phyloP scores from a whole-genome alignment of 345 rosid species.

The Erucastrum elatum region DNA sequence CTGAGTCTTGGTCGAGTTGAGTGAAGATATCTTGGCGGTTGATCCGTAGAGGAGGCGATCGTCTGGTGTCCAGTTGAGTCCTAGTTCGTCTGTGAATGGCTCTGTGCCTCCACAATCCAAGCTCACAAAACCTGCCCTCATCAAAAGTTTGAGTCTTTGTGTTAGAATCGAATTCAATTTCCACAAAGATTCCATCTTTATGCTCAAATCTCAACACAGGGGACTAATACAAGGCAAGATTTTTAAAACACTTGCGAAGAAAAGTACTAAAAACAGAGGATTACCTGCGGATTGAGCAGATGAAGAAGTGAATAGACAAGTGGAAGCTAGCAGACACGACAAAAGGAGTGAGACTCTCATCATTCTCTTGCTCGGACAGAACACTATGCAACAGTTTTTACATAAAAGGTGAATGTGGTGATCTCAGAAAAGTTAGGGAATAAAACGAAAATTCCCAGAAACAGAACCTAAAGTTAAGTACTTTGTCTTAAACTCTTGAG shows the following conservation, averaged over 20 bases:
- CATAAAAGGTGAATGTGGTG: slow-evolving; percentile 23
- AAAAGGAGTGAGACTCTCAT: slow-evolving; percentile 45
- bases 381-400: slow-evolving; percentile 28
- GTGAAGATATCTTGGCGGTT: slow-evolving; percentile 54
- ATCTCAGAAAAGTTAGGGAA: slow-evolving; percentile 6
- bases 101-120: slow-evolving; percentile 84
- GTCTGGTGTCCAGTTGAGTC: slow-evolving; percentile 82
- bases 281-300: slow-evolving; percentile 71
- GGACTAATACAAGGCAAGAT: background rate
- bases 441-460: slow-evolving; percentile 25
- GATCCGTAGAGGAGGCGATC: slow-evolving; percentile 63
- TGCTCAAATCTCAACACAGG: background rate
- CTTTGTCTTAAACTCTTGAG: background rate
- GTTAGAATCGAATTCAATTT: background rate
- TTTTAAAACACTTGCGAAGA: background rate
- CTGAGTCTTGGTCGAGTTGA: slow-evolving; percentile 69
- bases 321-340: slow-evolving; percentile 32
- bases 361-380: slow-evolving; percentile 46
- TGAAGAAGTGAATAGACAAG: slow-evolving; percentile 45
- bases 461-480: slow-evolving; percentile 13
- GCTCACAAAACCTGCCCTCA: slow-evolving; percentile 81
- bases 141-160: background rate
- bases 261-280: background rate
- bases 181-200: background rate
- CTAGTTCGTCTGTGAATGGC: slow-evolving; percentile 73